A percentile compares a stretch with the other conserved stretches of the same genome.
These are phyloP conservation scores for Paramecium caudatum DNA, from an alignment of 73 alveolate species.

Conservation along the genomic window DNA sequence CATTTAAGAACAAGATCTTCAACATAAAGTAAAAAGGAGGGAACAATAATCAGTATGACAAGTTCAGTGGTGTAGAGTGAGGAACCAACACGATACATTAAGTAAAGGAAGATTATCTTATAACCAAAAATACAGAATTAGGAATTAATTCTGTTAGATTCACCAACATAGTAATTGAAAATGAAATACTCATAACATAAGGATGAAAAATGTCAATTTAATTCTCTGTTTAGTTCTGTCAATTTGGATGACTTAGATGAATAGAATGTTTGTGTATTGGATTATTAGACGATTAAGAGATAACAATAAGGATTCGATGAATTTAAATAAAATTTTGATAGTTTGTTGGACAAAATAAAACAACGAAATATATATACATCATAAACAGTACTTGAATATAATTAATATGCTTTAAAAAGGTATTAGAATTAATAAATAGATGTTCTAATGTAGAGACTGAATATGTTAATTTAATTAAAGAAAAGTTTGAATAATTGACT, in stretches of 20 bases:
- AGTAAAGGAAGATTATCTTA: neutral
- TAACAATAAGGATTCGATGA: slow-evolving; percentile 53
- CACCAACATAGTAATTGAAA: slow-evolving; percentile 33
- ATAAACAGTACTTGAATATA: slow-evolving; percentile 45
- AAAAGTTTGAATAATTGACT: neutral
- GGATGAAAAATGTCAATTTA: neutral
- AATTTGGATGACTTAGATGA: slow-evolving; percentile 63
- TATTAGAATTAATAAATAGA: neutral
- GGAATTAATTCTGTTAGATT: neutral
- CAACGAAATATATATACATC: neutral
- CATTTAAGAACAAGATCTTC: slow-evolving; percentile 58
- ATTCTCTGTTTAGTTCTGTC: neutral
- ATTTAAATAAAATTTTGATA: slow-evolving; percentile 49
- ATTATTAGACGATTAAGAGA: slow-evolving; percentile 45
- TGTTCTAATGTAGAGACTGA: slow-evolving; percentile 27
- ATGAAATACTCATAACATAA: slow-evolving; percentile 2
- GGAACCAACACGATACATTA: neutral
- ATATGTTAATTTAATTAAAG: neutral
- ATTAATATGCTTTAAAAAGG: slow-evolving; percentile 25
- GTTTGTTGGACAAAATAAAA: slow-evolving; percentile 35
- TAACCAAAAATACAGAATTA: neutral
- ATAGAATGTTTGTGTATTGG: slow-evolving; percentile 16
- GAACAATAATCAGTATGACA: slow-evolving; percentile 7
- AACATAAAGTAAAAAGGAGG: slow-evolving; percentile 37
- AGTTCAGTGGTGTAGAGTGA: slow-evolving; percentile 4